Evolutionary conservation across 2,329 filamentous ascomycete species (phyloP).

Genomic region (Beauveria sp.): DNA sequence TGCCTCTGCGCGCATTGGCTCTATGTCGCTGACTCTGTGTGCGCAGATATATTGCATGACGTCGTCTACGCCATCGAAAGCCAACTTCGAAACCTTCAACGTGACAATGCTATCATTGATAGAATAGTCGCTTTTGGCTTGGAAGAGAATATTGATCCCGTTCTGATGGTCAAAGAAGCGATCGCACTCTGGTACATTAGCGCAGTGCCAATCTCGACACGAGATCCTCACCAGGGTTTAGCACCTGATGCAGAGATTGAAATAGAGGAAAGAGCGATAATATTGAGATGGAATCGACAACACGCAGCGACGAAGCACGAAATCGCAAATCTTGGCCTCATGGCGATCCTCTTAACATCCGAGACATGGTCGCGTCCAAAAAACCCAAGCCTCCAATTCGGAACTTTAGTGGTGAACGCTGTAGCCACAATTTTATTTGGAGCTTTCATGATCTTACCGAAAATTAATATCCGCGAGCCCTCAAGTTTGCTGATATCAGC

Average conservation of each 20-base stretch:
- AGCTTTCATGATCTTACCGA: too few relatives aligned
- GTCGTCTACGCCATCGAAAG: too few relatives aligned
- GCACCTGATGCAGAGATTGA: constrained; percentile 8
- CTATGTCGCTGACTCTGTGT: too few relatives aligned
- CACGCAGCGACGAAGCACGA: constrained; percentile 12
- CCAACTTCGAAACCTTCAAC: too few relatives aligned
- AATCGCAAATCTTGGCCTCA: constrained; percentile 18
- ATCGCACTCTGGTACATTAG: constrained; percentile 17
- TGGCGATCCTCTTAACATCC: constrained; percentile 19
- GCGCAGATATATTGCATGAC: too few relatives aligned
- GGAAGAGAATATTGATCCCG: too few relatives aligned
- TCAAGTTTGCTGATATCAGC: too few relatives aligned
- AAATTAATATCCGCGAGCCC: too few relatives aligned
- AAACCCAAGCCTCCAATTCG: background rate
- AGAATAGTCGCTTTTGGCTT: too few relatives aligned
- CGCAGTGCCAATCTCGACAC: constrained; percentile 11
- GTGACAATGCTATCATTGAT: too few relatives aligned
- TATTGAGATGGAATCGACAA: constrained; percentile 12
- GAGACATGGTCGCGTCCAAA: constrained; percentile 3
- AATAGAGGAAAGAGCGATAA: background rate
- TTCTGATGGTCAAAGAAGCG: constrained; percentile 1
- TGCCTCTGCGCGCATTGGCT: too few relatives aligned
- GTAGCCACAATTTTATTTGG: too few relatives aligned
- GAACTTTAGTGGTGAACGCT: background rate
- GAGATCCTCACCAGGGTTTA: constrained; percentile 14